phyloP scores from a whole-genome alignment of 1,139 yeast species.

The Suzukiozyma palmioleophila region DNA sequence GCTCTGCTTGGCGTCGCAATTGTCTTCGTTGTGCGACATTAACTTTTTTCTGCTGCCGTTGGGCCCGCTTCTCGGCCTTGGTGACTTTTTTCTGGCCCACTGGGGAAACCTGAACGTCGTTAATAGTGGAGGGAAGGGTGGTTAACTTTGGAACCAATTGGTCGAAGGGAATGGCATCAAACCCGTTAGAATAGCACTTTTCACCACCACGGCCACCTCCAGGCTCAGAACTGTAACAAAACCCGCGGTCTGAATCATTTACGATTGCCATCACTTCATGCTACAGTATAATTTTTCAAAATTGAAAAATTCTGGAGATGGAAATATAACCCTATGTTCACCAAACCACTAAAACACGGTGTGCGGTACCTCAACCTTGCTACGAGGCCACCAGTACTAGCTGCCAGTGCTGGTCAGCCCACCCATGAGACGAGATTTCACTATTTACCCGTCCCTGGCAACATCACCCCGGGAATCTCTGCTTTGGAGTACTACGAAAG shows the following conservation, averaged over 20 bases:
- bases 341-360: background rate
- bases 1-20: conserved; percentile 15
- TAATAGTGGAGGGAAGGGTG: background rate
- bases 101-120: background rate
- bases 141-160: background rate
- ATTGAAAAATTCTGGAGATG: too few relatives aligned
- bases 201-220: background rate
- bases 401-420: conserved; percentile 72
- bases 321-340: too few relatives aligned
- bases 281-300: background rate
- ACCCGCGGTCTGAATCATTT: conserved; percentile 1
- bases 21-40: conserved; percentile 20
- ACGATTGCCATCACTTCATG: background rate
- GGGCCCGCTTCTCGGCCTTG: conserved; percentile 27
- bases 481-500: conserved; percentile 79
- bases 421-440: conserved; percentile 79
- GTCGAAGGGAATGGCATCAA: conserved; percentile 2
- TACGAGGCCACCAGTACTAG: conserved; percentile 17
- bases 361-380: conserved; percentile 2
- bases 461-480: conserved; percentile 82
- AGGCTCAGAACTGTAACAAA: background rate
- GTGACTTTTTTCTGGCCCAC: conserved; percentile 16
- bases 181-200: background rate
- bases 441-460: conserved; percentile 65
- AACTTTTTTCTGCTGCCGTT: conserved; percentile 27